These are phyloP conservation scores for Kockovaella imperatae DNA, from an alignment of 768 basidiomycete species.

Conservation along the genomic window DNA sequence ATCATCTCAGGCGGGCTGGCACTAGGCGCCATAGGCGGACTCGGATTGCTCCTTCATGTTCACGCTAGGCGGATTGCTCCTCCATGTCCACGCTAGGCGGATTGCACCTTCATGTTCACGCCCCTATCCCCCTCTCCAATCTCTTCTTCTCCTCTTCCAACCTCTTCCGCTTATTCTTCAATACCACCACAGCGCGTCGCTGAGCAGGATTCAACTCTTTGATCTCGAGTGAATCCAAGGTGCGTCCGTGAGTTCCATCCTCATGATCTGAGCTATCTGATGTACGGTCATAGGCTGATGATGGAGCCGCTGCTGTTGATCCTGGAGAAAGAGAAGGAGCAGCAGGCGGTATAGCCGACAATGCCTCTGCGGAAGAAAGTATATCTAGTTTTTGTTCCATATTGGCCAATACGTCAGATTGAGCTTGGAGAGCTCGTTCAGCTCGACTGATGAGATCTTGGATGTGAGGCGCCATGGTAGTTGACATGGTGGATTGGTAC, in stretches of 20 bases:
- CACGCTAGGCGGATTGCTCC: no score
- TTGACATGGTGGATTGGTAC: slow-evolving; percentile 33
- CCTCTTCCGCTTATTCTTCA: slow-evolving; percentile 36
- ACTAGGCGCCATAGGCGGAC: no score
- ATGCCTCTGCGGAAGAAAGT: slow-evolving; percentile 20
- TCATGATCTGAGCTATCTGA: background rate
- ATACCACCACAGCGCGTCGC: slow-evolving; percentile 33
- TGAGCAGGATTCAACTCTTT: slow-evolving; percentile 29
- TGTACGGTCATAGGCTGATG: background rate
- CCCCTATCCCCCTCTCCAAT: slow-evolving; percentile 7
- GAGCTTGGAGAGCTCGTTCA: slow-evolving; percentile 17
- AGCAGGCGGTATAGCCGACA: no score
- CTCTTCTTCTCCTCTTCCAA: slow-evolving; percentile 36
- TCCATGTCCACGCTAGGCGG: background rate
- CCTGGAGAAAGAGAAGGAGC: background rate
- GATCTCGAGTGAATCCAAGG: slow-evolving; percentile 21
- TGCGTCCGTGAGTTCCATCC: background rate
- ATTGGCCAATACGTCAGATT: slow-evolving; percentile 18
- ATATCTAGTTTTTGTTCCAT: slow-evolving; percentile 34
- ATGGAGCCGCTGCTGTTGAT: background rate
- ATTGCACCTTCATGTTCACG: background rate
- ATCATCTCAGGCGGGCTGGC: no score
- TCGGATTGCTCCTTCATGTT: no score
- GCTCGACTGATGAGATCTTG: slow-evolving; percentile 35
- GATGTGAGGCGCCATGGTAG: slow-evolving; percentile 38